Evolutionary conservation across 306 rosid genomes (phyloP), one percentile per base, ranked within the genome.

Genomic region (Fagus sylvatica): DNA sequence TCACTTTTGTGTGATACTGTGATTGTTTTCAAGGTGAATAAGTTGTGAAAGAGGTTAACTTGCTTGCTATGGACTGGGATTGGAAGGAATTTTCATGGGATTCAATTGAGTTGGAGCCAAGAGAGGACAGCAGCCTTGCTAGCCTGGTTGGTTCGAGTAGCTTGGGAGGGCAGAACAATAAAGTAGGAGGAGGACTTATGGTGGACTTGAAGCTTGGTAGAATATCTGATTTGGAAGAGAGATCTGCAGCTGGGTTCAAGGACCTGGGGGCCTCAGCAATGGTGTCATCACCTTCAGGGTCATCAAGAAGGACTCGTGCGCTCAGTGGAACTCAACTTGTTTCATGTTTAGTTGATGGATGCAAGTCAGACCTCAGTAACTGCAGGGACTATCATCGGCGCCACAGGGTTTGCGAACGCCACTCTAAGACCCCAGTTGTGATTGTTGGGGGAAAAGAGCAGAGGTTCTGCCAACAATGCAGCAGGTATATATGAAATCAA

Each of bases 401-500:
- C 5, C 98, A 93, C 37, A 86, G 91, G 75, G 97, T 91, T 5
- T 93, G 98, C 30, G 98, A 93, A 61, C 84, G 79, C 78, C 98
- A 93, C 60, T 91, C 97, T 11, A 93, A 93, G 80, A 90, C 96
- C 54, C 91, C 97, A 2, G 84, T 78, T 71, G 98, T 93, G 74
- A 69, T 80, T 34, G 88, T 93, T 43, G 83, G 78, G 60, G 97
- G 91, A 4, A 88, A 86, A 62, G 92, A 93, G 65, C 93, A 88
- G 76, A 79, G 98, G 22, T 93, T 93, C 87, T 93, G 98, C 86
- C 98, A 93, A 84, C 98, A 93, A 85, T 91, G 98, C 86, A 91
- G 97, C 93, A 90, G 98, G 98, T 46, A 46, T 46, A 46, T 89
- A 80, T 5, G 51, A 59, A 12, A 65, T 65, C 70, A 33, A n/a